A percentile compares a stretch with the other conserved stretches of the same genome.
phyloP scores from a whole-genome alignment of 2,329 filamentous ascomycete genomes.

The Coniochaeta sp. region DNA sequence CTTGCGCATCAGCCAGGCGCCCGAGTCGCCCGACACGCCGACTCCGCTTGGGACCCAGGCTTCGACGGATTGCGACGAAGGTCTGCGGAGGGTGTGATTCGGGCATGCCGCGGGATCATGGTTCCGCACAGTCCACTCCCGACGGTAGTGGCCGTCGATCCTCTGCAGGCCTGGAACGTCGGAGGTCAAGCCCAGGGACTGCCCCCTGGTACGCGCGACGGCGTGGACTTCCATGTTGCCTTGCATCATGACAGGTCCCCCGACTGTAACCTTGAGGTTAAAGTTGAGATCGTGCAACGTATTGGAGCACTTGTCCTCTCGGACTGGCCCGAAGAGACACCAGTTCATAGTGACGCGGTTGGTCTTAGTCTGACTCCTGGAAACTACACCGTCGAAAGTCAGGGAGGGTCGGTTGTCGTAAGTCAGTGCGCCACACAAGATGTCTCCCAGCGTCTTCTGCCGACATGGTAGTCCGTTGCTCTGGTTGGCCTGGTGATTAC shows the following conservation, averaged over 20 bases:
- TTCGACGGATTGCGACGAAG: constrained; percentile 4
- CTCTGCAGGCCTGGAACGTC: constrained; percentile 11
- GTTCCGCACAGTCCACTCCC: constrained; percentile 12
- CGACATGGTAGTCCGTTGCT: background rate
- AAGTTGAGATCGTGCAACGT: constrained; percentile 7
- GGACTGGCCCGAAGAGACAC: constrained; percentile 10
- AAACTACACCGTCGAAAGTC: constrained; percentile 5
- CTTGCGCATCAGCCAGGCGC: constrained; percentile 13
- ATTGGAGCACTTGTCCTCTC: constrained; percentile 8
- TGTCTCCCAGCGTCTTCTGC: constrained; percentile 5
- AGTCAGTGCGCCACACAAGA: constrained; percentile 3
- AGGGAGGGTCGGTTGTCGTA: constrained; percentile 6
- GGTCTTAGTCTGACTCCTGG: background rate
- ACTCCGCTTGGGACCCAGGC: constrained; percentile 11
- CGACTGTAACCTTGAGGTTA: background rate
- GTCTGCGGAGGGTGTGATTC: background rate
- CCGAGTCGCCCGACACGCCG: constrained; percentile 12
- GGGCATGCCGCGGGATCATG: constrained; percentile 4
- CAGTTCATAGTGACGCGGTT: constrained; percentile 12
- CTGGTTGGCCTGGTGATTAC: constrained; percentile 1
- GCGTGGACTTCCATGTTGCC: constrained; percentile 14
- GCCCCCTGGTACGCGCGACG: constrained; percentile 11
- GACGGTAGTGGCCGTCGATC: constrained; percentile 4
- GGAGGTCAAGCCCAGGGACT: constrained; percentile 12
- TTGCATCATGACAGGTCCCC: constrained; percentile 5